Evolutionary conservation across 257 asterid species (phyloP).

Genomic region (Scutellaria minor): DNA sequence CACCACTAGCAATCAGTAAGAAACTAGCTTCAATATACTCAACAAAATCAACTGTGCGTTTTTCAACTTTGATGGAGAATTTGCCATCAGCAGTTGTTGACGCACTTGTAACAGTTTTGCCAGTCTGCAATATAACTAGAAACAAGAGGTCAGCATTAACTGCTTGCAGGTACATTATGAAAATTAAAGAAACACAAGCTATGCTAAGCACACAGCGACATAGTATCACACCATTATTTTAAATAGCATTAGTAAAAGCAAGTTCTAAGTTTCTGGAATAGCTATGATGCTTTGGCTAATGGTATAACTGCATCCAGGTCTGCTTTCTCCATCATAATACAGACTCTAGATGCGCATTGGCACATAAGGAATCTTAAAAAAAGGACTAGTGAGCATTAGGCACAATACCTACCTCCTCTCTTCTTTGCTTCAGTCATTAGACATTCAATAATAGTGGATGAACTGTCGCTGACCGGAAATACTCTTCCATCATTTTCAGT

Average conservation of each 20-base stretch:
- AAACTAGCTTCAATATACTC: constrained; percentile 74
- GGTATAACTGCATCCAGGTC: constrained; percentile 9
- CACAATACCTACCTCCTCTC: constrained; percentile 66
- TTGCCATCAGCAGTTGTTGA: constrained; percentile 58
- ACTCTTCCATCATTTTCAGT: constrained; percentile 93
- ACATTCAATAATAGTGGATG: constrained; percentile 84
- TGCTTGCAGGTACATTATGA: constrained; percentile 25
- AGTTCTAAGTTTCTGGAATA: background rate
- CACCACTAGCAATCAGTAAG: constrained; percentile 85
- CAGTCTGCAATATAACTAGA: constrained; percentile 79
- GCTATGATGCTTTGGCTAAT: constrained; percentile 17
- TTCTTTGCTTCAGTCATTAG: constrained; percentile 83
- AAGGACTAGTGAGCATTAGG: constrained; percentile 24
- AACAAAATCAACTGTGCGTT: constrained; percentile 61
- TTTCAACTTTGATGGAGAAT: constrained; percentile 71
- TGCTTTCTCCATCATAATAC: background rate
- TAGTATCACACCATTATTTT: background rate
- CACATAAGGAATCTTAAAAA: constrained; percentile 8
- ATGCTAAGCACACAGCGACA: background rate
- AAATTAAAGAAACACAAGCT: constrained; percentile 16
- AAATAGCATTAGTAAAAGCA: background rate
- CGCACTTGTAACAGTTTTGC: constrained; percentile 74
- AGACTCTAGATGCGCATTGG: constrained; percentile 15
- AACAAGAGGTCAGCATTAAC: constrained; percentile 41
- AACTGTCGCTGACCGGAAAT: constrained; percentile 82